These are phyloP conservation scores for Cutaneotrichosporon sp. DNA, from an alignment of 1,284 basidiomycete genomes.

Conservation along the genomic window DNA sequence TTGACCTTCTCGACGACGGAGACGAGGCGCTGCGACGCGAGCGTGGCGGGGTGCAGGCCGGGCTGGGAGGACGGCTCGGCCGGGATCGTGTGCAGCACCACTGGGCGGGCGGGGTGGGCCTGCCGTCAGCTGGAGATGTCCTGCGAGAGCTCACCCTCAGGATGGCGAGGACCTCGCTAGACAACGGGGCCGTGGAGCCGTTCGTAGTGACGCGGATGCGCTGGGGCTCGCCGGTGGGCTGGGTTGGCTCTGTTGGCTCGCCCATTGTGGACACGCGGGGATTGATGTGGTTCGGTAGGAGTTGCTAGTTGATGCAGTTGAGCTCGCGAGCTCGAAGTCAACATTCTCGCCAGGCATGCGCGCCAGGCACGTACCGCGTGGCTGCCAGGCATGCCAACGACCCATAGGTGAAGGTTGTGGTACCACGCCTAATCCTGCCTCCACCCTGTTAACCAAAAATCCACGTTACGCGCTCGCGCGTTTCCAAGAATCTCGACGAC, in stretches of 20 bases:
- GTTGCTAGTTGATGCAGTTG: too few relatives aligned
- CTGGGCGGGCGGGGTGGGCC: conserved; percentile 61
- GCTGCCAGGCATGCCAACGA: neutral
- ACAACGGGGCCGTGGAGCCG: conserved; percentile 65
- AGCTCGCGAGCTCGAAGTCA: too few relatives aligned
- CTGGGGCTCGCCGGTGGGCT: neutral
- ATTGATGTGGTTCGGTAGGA: too few relatives aligned
- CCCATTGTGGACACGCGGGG: too few relatives aligned
- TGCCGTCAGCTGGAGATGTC: conserved; percentile 40
- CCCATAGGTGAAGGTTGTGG: too few relatives aligned
- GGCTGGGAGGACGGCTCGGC: conserved; percentile 9
- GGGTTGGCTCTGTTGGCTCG: neutral
- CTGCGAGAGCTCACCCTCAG: conserved; percentile 58
- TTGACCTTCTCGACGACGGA: conserved; percentile 82
- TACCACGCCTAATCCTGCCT: neutral
- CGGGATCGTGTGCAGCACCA: conserved; percentile 71
- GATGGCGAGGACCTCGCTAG: conserved; percentile 63
- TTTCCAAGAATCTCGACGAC: conserved; percentile 10
- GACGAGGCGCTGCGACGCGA: conserved; percentile 66
- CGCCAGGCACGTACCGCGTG: neutral
- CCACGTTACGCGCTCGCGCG: neutral
- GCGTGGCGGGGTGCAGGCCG: conserved; percentile 52
- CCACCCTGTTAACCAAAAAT: conserved; percentile 1
- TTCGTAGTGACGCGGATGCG: conserved; percentile 64
- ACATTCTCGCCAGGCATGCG: conserved; percentile 8